Evolutionary conservation across 2,329 filamentous ascomycete genomes (phyloP), one percentile per base, ranked within the genome.

Genomic region (Sarocladium strictum): DNA sequence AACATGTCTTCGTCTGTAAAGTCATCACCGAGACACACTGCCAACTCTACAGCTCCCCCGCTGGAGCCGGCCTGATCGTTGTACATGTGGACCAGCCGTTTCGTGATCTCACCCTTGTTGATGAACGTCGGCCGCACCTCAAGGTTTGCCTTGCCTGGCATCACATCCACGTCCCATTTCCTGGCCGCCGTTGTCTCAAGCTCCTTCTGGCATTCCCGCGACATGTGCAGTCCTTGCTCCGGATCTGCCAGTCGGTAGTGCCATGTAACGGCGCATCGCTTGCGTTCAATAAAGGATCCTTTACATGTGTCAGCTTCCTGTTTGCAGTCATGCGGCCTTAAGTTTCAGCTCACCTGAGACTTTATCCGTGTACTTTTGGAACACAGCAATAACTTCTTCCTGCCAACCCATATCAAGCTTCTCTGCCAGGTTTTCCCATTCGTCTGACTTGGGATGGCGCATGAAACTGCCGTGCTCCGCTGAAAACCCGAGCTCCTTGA

Each of bases 1-100:
- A 97, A 97, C 83, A 86, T 85, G 86, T 96, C 93, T 79, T 99
- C 94, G 67, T 99, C 94, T 5, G 94, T 99, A 62, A 94, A 95
- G 65, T 99, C 94, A 69, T 99, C 94, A 40, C 94, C 94, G 58
- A 92, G 75, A 70, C 94, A 99, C 53, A 97, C 78, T 11, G 95
- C 85, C 65, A 97, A 97, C 61, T 93, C 90, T 0, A 92, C 81
- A 53, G 81, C 80, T 52, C 83, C 71, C 4, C 67, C 63, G 24
- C 65, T 64, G 4, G 63, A 63, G 50, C 71, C 76, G 2, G 70
- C 72, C 3, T 76, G 76, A 1, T 70, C 69, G 62, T 78, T 84
- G 69, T 95, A 95, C 49, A 85, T 84, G 21, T 82, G 75, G 35
- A 97, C 85, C 17, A 99, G 79, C 5, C 86, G 84, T 73, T 90